Conservation (phyloP, 129 eudicot genomes). For the Rutidosis leptorrhynchoides region DNA sequence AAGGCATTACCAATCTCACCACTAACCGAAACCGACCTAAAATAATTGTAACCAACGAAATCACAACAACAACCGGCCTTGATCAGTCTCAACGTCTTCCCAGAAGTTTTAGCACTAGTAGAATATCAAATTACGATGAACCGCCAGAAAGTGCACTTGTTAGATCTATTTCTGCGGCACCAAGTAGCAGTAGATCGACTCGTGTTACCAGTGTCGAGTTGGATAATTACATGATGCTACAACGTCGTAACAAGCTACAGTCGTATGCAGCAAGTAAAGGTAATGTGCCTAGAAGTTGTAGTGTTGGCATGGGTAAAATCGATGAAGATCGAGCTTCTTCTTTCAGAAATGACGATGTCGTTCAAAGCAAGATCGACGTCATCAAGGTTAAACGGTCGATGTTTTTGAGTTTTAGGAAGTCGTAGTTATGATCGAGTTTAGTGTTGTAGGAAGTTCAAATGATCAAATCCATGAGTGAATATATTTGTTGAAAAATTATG, state of each 20-base stretch:
- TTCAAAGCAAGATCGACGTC: not conserved
- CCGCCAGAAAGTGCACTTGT: constrained; percentile 25
- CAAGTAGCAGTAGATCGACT: not conserved
- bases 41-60: constrained; percentile 8
- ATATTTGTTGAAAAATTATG: too few relatives aligned
- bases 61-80: not conserved
- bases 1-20: constrained; percentile 20
- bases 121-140: not conserved
- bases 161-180: constrained; percentile 22
- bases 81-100: constrained; percentile 9
- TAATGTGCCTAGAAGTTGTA: not conserved
- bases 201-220: not conserved
- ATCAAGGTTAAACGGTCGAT: not conserved
- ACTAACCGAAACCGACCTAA: constrained; percentile 5
- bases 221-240: constrained; percentile 8
- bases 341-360: not conserved
- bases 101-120: constrained; percentile 17
- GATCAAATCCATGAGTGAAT: too few relatives aligned
- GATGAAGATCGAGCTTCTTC: constrained; percentile 10
- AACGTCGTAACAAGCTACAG: not conserved
- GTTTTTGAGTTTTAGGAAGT: not conserved
- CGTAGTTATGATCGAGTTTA: not conserved
- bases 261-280: constrained; percentile 6
- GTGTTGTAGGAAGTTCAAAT: too few relatives aligned
- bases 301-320: constrained; percentile 12